Base-by-base conservation (phyloP, 805 yeast genomes). In the Blastobotrys peoriensis region DNA sequence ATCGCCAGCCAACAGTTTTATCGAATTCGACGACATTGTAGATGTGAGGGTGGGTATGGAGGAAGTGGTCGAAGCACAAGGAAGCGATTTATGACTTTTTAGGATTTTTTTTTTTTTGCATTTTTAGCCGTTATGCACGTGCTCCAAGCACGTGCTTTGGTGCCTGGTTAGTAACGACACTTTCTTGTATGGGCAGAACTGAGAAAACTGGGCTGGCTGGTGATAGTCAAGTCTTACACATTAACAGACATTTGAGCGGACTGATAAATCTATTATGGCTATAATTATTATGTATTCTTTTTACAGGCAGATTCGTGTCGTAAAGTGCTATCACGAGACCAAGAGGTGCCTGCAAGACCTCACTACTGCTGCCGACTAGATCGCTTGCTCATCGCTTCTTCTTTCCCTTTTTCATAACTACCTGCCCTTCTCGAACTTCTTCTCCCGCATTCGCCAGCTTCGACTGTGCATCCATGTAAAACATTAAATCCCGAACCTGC, bases 371-470 rank as follows among this genome's bases (percentile, higher is more conserved):
- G n/a, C n/a, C n/a, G n/a, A n/a, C n/a, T n/a, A n/a, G n/a, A n/a
- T n/a, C n/a, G n/a, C n/a, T n/a, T n/a, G n/a, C 19, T 17, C 36
- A 18, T 18, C 33, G 41, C 28, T 34, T 41, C 18, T 21, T 27
- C 33, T 45, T 42, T 10, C 19, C 30, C 36, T 41, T 36, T 28
- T 45, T 43, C 28, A 54, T 50, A 13, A 50, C 46, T 2, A 55
- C 46, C 6, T 55, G 75, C 0, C 95, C 95, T 50, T 86, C 81
- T 52, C 69, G 77, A 13, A 83, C 81, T 28, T 82, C 91, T 9
- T 82, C 83, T 2, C 79, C 73, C 18, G 86, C 84, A 56, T 78
- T 76, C 54, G 79, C 76, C 55, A 86, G 75, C 63, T 82, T 84
- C 45, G 79, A 83, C 57, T 77, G 84, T 0, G 84, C 73, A 47